Base-by-base conservation (phyloP, 371 early-diverging fungal genomes). In the Mucor ambiguus region DNA sequence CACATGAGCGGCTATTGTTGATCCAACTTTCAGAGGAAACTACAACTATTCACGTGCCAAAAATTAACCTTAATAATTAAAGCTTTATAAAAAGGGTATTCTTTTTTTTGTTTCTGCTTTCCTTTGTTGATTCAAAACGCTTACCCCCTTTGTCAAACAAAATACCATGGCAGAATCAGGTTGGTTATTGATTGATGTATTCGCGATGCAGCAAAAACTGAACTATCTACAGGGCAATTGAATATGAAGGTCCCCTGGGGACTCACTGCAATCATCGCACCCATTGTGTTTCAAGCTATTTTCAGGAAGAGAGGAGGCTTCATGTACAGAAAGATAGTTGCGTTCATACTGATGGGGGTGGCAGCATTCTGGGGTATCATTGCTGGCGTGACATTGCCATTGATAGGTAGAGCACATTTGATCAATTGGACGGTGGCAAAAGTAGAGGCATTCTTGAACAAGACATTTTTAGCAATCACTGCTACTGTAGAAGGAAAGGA, bases 401-500 rank as follows among this genome's bases (percentile, higher is more conserved):
- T 83, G 18, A 22, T 80, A 52, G 83, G 85, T 38, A 74, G 81
- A 63, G 78, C 80, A 8, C 82, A 83, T 18, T 71, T 81, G 43
- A 86, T 85, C 77, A 89, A 90, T 79, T 89, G 77, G 78, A 54
- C 83, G 2, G 90, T 89, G 0, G 85, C 85, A 0, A 80, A 86
- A 58, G 60, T 83, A 10, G 88, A 87, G 65, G 74, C 78, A 60
- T 67, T 73, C 63, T 52, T 86, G 2, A 79, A 77, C 24, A 76
- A 84, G 1, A 63, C 69, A 35, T 68, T 89, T 30, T 79, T 87
- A 55, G 92, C 90, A 7, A 69, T 93, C 61, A 63, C 72, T 0
- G 84, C 86, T 44, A 84, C 76, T 44, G 79, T 94, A 43, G 87
- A 87, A 41, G 92, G 90, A 43, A 69, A 81, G 54, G 89, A 91